A percentile compares a stretch with the other conserved stretches of the same genome.
These are phyloP conservation scores for Gossypium laxum DNA, from an alignment of 441 rosid species.

Conservation along the genomic window DNA sequence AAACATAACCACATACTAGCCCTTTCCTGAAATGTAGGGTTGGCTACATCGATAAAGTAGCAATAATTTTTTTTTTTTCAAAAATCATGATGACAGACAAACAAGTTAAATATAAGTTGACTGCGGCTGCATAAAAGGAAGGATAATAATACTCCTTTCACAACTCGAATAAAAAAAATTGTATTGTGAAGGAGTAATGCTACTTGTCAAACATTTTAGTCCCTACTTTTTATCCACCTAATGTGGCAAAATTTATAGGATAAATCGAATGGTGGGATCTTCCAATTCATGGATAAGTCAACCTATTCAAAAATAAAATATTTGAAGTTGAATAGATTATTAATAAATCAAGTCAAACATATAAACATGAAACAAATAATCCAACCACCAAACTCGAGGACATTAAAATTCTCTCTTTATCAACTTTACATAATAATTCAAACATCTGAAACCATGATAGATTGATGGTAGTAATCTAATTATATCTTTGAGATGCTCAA, in stretches of 20 bases:
- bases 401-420: background rate
- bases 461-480: background rate
- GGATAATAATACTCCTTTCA: background rate
- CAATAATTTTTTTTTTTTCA: background rate
- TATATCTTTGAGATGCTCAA: background rate
- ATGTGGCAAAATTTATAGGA: background rate
- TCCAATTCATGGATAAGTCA: background rate
- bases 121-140: background rate
- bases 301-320: background rate
- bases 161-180: background rate
- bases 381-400: constrained; percentile 1
- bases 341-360: background rate
- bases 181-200: background rate
- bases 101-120: background rate
- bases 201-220: background rate
- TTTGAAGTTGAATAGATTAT: background rate
- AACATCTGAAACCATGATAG: background rate
- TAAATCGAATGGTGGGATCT: background rate
- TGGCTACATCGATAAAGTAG: background rate
- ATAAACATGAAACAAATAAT: background rate
- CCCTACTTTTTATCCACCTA: background rate
- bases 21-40: background rate
- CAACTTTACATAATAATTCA: background rate
- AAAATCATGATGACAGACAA: background rate
- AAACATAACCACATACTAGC: background rate